A percentile compares a stretch with the other conserved stretches of the same genome.
These are phyloP conservation scores for Botrytis elliptica DNA, from an alignment of 2,329 filamentous ascomycete genomes.

Conservation along the genomic window DNA sequence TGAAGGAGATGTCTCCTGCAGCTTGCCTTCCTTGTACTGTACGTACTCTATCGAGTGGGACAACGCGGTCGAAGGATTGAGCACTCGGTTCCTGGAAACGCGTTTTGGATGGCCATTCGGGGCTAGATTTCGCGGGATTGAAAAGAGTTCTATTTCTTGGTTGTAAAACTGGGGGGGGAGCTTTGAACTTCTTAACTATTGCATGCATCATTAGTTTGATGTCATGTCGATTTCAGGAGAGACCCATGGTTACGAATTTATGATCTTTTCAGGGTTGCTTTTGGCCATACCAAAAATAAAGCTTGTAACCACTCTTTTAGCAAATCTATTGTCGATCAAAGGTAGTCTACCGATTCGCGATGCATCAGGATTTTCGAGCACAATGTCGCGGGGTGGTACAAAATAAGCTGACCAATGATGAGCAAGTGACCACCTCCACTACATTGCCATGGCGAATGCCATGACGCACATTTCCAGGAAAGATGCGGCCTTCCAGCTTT, in stretches of 20 bases:
- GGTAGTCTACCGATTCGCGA: neutral
- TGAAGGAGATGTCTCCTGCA: neutral
- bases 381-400: neutral
- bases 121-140: neutral
- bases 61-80: neutral
- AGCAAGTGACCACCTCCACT: neutral
- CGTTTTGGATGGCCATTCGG: neutral
- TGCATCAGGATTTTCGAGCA: neutral
- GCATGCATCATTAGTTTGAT: slow-evolving; percentile 15
- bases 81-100: neutral
- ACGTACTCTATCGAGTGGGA: neutral
- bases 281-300: slow-evolving; percentile 2
- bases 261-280: neutral
- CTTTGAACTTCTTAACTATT: neutral
- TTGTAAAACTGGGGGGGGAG: neutral
- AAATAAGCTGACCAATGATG: neutral
- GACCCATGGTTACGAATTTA: neutral
- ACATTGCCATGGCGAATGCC: slow-evolving; percentile 6
- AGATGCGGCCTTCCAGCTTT: slow-evolving; percentile 12
- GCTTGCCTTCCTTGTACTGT: neutral
- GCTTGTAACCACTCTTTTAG: neutral
- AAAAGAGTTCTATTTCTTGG: neutral
- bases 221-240: slow-evolving; percentile 9
- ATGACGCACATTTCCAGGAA: slow-evolving; percentile 16
- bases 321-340: neutral